phyloP scores from a whole-genome alignment of 164 flowering plant genomes.

The Liquidambar formosana region DNA sequence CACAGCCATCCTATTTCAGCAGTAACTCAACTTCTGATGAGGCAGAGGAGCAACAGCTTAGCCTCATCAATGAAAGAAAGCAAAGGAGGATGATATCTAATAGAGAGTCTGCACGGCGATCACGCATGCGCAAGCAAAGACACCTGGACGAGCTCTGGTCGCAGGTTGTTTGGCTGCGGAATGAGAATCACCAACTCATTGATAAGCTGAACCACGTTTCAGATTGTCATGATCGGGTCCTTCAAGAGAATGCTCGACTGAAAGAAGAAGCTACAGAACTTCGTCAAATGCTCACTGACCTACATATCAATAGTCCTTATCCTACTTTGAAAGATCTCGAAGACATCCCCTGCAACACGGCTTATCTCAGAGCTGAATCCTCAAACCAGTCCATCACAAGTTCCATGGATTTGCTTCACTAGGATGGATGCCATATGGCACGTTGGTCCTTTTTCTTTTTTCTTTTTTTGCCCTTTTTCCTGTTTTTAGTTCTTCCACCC shows the following conservation, averaged over 20 bases:
- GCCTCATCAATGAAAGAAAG: constrained; percentile 73
- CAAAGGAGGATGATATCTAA: constrained; percentile 94
- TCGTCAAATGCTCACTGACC: constrained; percentile 51
- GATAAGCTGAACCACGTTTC: constrained; percentile 69
- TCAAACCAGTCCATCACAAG: constrained; percentile 37
- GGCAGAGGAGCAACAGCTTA: constrained; percentile 69
- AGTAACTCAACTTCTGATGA: constrained; percentile 86
- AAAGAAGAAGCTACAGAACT: constrained; percentile 69
- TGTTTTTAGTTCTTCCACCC: constrained; percentile 6
- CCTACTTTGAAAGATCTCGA: constrained; percentile 41
- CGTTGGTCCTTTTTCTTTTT: background rate
- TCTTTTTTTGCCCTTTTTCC: background rate
- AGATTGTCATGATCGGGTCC: constrained; percentile 59
- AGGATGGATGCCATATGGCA: constrained; percentile 15
- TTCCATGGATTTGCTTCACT: constrained; percentile 41
- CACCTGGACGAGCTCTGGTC: constrained; percentile 94
- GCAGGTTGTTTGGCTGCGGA: constrained; percentile 72
- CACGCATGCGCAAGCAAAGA: constrained; percentile 92
- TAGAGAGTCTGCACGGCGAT: constrained; percentile 89
- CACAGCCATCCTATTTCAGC: constrained; percentile 42
- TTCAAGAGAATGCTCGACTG: constrained; percentile 72
- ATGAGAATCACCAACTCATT: constrained; percentile 78
- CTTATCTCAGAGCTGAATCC: constrained; percentile 46
- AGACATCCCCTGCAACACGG: constrained; percentile 45
- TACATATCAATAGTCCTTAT: constrained; percentile 57